Percentiles rank a stretch among this genome's conserved stretches.
These are phyloP conservation scores for Silene vulgaris DNA, from an alignment of 179 eudicot species.

Conservation along the genomic window DNA sequence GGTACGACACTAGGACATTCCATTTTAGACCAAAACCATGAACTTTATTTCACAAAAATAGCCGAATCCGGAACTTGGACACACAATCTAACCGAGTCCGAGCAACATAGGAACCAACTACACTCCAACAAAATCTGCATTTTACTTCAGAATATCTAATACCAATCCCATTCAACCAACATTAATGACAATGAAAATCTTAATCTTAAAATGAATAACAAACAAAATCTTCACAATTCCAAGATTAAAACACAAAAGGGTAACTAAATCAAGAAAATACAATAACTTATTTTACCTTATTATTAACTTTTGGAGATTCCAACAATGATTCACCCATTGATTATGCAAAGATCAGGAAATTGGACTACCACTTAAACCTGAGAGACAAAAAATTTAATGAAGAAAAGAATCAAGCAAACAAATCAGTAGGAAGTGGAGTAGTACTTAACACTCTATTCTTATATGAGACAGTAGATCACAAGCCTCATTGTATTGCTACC, in stretches of 20 bases:
- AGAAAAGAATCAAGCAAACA: constrained; percentile 21
- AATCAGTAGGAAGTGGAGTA: constrained; percentile 23
- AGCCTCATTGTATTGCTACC: neutral
- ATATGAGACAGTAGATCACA: constrained; percentile 24
- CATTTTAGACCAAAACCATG: too few relatives aligned
- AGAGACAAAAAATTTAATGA: constrained; percentile 7
- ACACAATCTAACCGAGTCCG: too few relatives aligned
- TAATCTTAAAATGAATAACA: constrained; percentile 18
- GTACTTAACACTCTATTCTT: constrained; percentile 30
- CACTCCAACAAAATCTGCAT: constrained; percentile 6
- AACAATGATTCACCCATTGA: constrained; percentile 62
- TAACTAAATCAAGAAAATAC: constrained; percentile 22
- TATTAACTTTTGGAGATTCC: constrained; percentile 39
- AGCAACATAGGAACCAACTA: neutral
- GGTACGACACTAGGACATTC: too few relatives aligned
- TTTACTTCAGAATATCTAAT: neutral
- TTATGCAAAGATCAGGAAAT: constrained; percentile 28
- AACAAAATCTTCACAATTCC: constrained; percentile 7
- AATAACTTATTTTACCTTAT: constrained; percentile 47
- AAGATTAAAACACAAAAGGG: constrained; percentile 21
- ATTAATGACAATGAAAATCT: constrained; percentile 6
- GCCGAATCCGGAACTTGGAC: too few relatives aligned
- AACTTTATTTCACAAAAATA: too few relatives aligned
- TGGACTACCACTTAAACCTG: constrained; percentile 26
- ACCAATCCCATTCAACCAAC: neutral